A percentile compares a stretch with the other conserved stretches of the same genome.
These are phyloP conservation scores for Scutellaria barbata DNA, from an alignment of 257 asterid genomes.

Conservation along the genomic window DNA sequence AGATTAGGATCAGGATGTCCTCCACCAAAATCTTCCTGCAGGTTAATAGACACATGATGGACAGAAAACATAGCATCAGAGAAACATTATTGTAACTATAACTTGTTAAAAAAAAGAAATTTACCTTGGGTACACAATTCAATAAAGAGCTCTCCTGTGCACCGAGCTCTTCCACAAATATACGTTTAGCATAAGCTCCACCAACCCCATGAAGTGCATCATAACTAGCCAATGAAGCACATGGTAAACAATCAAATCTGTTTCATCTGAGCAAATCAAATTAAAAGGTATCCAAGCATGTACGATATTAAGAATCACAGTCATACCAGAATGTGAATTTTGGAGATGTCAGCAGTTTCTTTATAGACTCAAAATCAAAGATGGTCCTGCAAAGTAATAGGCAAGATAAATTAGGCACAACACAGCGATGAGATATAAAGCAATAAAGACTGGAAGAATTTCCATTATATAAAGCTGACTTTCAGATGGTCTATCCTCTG, in stretches of 20 bases:
- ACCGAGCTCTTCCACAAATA: slow-evolving; percentile 94
- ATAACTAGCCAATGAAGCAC: slow-evolving; percentile 52
- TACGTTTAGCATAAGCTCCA: slow-evolving; percentile 91
- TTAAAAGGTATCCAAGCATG: slow-evolving; percentile 20
- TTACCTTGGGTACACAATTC: slow-evolving; percentile 93
- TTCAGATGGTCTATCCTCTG: slow-evolving; percentile 4
- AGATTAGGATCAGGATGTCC: slow-evolving; percentile 99
- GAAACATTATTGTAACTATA: slow-evolving; percentile 19
- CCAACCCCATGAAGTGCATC: slow-evolving; percentile 99
- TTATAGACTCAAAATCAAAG: slow-evolving; percentile 85
- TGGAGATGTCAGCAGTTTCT: slow-evolving; percentile 77
- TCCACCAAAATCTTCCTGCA: slow-evolving; percentile 99
- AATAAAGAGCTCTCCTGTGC: slow-evolving; percentile 82
- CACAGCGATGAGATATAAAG: slow-evolving; percentile 20
- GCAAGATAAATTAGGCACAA: slow-evolving; percentile 32
- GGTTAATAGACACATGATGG: slow-evolving; percentile 28
- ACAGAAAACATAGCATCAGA: slow-evolving; percentile 2
- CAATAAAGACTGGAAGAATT: slow-evolving; percentile 13
- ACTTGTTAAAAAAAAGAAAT: slow-evolving; percentile 13
- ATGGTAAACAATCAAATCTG: slow-evolving; percentile 11
- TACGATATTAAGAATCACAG: slow-evolving; percentile 27
- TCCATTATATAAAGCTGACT: slow-evolving; percentile 1
- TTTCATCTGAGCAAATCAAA: slow-evolving; percentile 22
- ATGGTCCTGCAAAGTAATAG: slow-evolving; percentile 67
- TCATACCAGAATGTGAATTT: slow-evolving; percentile 88